A percentile compares a stretch with the other conserved stretches of the same genome.
Conservation (phyloP, 768 basidiomycete genomes). For the Lactarius tabidus region DNA sequence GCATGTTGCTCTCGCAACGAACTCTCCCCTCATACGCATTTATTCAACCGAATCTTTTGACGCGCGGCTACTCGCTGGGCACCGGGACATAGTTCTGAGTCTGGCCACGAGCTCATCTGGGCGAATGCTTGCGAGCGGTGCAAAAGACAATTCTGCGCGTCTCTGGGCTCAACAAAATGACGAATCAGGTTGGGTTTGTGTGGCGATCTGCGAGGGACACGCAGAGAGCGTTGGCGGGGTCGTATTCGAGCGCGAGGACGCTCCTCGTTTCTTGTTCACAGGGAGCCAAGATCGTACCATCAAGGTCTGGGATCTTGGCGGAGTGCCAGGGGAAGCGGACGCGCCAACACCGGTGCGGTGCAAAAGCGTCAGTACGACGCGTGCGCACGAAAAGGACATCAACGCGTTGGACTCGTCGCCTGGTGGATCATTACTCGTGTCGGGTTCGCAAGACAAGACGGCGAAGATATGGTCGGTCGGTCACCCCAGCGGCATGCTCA, state of each 20-base stretch:
- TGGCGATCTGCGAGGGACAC: slow-evolving; percentile 90
- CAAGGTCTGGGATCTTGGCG: slow-evolving; percentile 95
- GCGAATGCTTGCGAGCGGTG: slow-evolving; percentile 77
- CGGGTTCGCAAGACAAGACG: slow-evolving; percentile 94
- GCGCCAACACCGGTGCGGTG: slow-evolving; percentile 44
- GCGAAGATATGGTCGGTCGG: slow-evolving; percentile 85
- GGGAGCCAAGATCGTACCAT: slow-evolving; percentile 97
- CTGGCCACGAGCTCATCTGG: slow-evolving; percentile 68
- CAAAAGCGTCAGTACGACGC: slow-evolving; percentile 77
- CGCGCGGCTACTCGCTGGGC: slow-evolving; percentile 82
- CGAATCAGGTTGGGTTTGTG: slow-evolving; percentile 62
- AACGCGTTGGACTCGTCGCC: slow-evolving; percentile 92
- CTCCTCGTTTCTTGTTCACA: slow-evolving; percentile 72
- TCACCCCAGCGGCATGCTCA: slow-evolving; percentile 60
- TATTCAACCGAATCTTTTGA: slow-evolving; percentile 77
- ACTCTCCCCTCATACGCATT: slow-evolving; percentile 90
- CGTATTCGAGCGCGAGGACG: slow-evolving; percentile 62
- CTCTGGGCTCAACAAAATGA: slow-evolving; percentile 58
- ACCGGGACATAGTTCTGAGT: slow-evolving; percentile 87
- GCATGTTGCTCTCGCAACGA: slow-evolving; percentile 92
- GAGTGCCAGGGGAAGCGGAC: slow-evolving; percentile 38
- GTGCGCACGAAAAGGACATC: slow-evolving; percentile 98
- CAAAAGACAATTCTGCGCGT: slow-evolving; percentile 86
- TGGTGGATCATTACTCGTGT: slow-evolving; percentile 82
- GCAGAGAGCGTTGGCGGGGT: slow-evolving; percentile 91